Evolutionary conservation across 768 basidiomycete genomes (phyloP).

Genomic region (Panaeolus cyanescens): DNA sequence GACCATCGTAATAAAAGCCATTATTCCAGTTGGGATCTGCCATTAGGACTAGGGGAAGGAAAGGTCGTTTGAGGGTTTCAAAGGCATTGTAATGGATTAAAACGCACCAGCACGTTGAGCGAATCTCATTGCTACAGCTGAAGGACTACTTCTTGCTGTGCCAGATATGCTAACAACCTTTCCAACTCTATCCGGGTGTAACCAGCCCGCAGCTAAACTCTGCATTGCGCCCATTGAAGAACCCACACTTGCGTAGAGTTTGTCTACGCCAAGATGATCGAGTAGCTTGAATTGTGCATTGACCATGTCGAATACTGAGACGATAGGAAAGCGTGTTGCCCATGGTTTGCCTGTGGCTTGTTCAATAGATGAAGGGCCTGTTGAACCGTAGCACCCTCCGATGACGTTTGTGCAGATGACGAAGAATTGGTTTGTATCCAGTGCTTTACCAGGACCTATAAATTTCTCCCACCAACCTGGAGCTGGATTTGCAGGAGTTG

Average conservation of each 20-base stretch:
- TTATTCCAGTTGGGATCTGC: constrained; percentile 99
- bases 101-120: constrained; percentile 92
- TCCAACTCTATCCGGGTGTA: constrained; percentile 85
- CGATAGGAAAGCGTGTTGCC: constrained; percentile 88
- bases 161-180: constrained; percentile 95
- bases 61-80: background rate
- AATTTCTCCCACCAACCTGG: constrained; percentile 99
- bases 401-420: constrained; percentile 96
- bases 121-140: constrained; percentile 93
- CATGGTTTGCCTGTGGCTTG: constrained; percentile 70
- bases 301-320: constrained; percentile 98
- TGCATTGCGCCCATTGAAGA: constrained; percentile 99
- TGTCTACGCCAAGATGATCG: constrained; percentile 80
- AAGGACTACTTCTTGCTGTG: constrained; percentile 88
- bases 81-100: background rate
- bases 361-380: constrained; percentile 88
- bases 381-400: constrained; percentile 97
- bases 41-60: constrained; percentile 79
- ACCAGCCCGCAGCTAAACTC: constrained; percentile 93
- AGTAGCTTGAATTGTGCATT: constrained; percentile 87
- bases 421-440: constrained; percentile 93
- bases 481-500: constrained; percentile 71
- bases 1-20: constrained; percentile 92
- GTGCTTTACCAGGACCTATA: constrained; percentile 90
- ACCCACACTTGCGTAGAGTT: constrained; percentile 91